These are phyloP conservation scores for Lobosporangium transversale DNA, from an alignment of 192 early-diverging fungal genomes.

Conservation along the genomic window DNA sequence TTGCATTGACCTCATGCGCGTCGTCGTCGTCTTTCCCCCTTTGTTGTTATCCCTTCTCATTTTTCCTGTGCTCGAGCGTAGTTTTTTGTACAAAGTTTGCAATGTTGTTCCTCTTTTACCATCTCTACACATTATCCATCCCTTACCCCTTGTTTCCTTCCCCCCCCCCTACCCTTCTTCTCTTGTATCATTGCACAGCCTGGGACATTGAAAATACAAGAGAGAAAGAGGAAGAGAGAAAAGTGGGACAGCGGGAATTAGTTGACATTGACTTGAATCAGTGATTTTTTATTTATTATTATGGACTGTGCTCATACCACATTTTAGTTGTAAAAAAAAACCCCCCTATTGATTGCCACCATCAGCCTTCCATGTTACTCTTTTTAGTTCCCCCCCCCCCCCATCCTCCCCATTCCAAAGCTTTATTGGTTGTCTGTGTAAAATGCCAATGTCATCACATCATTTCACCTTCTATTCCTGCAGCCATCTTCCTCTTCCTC, in stretches of 20 bases:
- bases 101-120: not conserved
- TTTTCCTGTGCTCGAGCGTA: not conserved
- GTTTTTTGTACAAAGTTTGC: not conserved
- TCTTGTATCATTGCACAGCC: slow-evolving; percentile 5
- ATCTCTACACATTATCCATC: not conserved
- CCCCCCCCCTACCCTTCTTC: not conserved
- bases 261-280: too few species aligned
- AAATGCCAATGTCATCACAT: slow-evolving; percentile 1
- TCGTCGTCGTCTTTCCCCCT: not conserved
- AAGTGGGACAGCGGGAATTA: too few species aligned
- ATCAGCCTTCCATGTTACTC: not conserved
- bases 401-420: not conserved
- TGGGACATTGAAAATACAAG: slow-evolving; percentile 1
- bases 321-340: too few species aligned
- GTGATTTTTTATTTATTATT: not conserved
- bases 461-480: not conserved
- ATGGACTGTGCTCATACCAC: too few species aligned
- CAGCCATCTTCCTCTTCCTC: not conserved
- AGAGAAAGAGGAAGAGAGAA: not conserved
- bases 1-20: slow-evolving; percentile 7
- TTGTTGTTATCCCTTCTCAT: not conserved
- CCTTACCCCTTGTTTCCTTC: slow-evolving; percentile 6
- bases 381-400: not conserved
- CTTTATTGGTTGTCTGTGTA: not conserved
- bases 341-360: too few species aligned